phyloP scores from a whole-genome alignment of 331 rosid species.

The Prunus yedoensis region DNA sequence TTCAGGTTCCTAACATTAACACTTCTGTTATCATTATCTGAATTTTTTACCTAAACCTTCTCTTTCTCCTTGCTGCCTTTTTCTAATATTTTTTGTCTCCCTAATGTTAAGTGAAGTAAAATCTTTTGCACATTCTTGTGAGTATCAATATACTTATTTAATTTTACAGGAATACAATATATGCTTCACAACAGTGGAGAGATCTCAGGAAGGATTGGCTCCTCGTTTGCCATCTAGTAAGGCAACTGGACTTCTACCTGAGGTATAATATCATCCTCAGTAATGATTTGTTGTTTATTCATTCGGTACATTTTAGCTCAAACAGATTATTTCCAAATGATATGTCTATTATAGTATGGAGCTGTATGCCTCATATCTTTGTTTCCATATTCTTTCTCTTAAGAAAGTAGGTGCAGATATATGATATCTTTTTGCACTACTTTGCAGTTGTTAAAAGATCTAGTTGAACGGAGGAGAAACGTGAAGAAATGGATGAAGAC shows the following conservation, averaged over 20 bases:
- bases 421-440: conserved; percentile 8
- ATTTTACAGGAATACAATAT: conserved; percentile 83
- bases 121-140: conserved; percentile 1
- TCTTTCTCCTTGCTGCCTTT: conserved; percentile 4
- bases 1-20: conserved; percentile 56
- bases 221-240: conserved; percentile 72
- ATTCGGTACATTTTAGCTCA: neutral
- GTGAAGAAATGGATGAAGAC: conserved; percentile 87
- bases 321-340: neutral
- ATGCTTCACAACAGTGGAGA: conserved; percentile 95
- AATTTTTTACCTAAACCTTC: neutral
- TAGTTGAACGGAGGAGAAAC: conserved; percentile 74
- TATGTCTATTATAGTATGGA: neutral
- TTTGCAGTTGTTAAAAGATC: conserved; percentile 72
- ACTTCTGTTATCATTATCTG: neutral
- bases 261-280: conserved; percentile 49
- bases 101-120: conserved; percentile 17
- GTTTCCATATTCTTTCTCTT: neutral
- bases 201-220: conserved; percentile 59
- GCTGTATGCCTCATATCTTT: conserved; percentile 3
- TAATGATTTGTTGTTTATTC: conserved; percentile 10
- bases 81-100: conserved; percentile 13
- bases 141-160: conserved; percentile 12
- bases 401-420: conserved; percentile 20
- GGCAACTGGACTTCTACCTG: conserved; percentile 83